phyloP scores from a whole-genome alignment of 1,284 basidiomycete genomes.

The Ceratobasidium papillatum region DNA sequence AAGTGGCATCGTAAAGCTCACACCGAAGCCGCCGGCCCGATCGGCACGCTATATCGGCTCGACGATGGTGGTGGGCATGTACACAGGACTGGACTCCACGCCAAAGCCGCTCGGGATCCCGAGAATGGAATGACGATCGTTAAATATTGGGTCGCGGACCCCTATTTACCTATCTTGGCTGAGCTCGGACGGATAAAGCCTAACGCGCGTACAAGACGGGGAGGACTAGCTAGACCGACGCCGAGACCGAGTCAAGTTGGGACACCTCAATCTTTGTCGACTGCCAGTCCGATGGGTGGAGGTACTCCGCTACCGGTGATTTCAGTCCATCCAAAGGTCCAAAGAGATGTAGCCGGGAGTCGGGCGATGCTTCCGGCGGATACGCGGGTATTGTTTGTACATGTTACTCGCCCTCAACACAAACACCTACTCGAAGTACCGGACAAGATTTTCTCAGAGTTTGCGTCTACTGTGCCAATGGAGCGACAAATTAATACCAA shows the following conservation, averaged over 20 bases:
- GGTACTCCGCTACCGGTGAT: neutral
- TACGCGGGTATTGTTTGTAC: conserved; percentile 30
- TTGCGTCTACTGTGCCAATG: conserved; percentile 29
- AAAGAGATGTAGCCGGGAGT: conserved; percentile 22
- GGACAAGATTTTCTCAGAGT: conserved; percentile 25
- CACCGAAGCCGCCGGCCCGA: conserved; percentile 22
- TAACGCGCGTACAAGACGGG: neutral
- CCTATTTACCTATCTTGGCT: conserved; percentile 29
- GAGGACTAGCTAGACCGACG: neutral
- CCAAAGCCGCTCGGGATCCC: conserved; percentile 6
- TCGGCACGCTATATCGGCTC: conserved; percentile 28
- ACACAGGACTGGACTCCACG: conserved; percentile 22
- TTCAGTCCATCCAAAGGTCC: neutral
- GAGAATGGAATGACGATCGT: conserved; percentile 24
- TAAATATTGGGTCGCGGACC: conserved; percentile 34
- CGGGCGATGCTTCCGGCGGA: conserved; percentile 13
- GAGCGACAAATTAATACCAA: conserved; percentile 22
- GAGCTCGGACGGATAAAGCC: conserved; percentile 3
- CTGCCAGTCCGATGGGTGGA: neutral
- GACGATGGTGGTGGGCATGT: conserved; percentile 28
- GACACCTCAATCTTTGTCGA: neutral
- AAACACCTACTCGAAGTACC: neutral
- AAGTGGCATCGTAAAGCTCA: conserved; percentile 37
- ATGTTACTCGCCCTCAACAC: conserved; percentile 32
- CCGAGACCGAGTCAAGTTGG: neutral